phyloP scores from a whole-genome alignment of 768 basidiomycete species.

The Roridomyces roridus region DNA sequence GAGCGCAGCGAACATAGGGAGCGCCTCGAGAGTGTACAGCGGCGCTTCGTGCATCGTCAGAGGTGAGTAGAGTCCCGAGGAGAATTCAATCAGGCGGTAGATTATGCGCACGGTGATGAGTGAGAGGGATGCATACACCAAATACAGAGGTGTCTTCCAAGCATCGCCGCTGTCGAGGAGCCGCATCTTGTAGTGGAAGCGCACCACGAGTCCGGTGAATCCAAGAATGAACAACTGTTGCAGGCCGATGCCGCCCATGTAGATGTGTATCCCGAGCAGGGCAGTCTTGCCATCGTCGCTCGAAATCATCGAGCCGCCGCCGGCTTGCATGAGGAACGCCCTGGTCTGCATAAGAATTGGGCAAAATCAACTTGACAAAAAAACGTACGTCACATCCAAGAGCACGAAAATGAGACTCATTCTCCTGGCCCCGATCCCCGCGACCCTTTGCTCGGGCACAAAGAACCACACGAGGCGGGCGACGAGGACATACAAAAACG shows the following conservation, averaged over 20 bases:
- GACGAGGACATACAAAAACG: conserved; percentile 31
- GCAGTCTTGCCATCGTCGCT: not conserved
- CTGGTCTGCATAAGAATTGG: no score
- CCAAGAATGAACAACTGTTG: conserved; percentile 29
- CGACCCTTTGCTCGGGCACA: conserved; percentile 25
- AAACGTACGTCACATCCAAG: conserved; percentile 25
- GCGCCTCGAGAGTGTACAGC: conserved; percentile 30
- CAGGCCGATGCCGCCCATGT: conserved; percentile 33
- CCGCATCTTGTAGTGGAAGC: conserved; percentile 24
- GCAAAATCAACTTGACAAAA: no score
- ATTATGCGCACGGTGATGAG: conserved; percentile 29
- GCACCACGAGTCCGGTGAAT: conserved; percentile 25
- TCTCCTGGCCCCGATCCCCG: conserved; percentile 22
- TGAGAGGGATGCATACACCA: conserved; percentile 24
- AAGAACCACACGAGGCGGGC: conserved; percentile 29
- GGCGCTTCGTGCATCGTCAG: conserved; percentile 26
- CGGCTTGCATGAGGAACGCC: conserved; percentile 28
- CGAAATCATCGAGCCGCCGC: conserved; percentile 22
- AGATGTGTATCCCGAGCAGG: conserved; percentile 27
- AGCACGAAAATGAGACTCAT: conserved; percentile 25
- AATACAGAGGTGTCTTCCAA: conserved; percentile 28
- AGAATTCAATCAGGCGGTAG: conserved; percentile 30
- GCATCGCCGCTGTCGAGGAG: not conserved
- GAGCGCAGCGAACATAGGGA: conserved; percentile 29
- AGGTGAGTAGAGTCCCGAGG: conserved; percentile 22